Base-by-base conservation (phyloP, 2,329 filamentous ascomycete species). In the Aspergillus sp. region DNA sequence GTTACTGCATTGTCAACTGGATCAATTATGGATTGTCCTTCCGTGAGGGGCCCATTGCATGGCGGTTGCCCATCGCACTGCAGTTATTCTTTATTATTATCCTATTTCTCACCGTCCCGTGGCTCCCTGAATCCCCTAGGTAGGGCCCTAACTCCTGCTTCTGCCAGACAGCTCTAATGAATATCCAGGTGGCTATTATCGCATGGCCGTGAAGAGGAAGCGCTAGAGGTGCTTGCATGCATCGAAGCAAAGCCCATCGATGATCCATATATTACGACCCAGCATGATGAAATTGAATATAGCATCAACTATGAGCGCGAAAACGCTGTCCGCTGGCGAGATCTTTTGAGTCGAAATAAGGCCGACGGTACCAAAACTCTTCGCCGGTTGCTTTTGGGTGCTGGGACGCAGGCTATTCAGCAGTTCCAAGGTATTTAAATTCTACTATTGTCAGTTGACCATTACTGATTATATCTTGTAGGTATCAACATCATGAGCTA, bases 291-390 rank as follows among this genome's bases (percentile, higher is more conserved):
- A 40, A 76, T 77, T 45, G 65, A 69, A 43, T 73, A 68, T 56
- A 68, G 70, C 5, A 70, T 73, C 5, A 59, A 74, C 27, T 76
- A 75, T 48, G 75, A 78, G 41, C 61, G 65, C 1, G 67, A 74
- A 34, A 70, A 79, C 48, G 62, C 70, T 3, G 66, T 79, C 5
- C 65, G 68, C 7, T 78, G 76, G 67, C 58, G 64, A 6, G 69
- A 78, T 39, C 64, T 79, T 2, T 56, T 79, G 1, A 65, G 70
- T 5, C 74, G 76, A n/a, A 69, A 47, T 42, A 44, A 40, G 12
- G 32, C 50, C 32, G 47, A 57, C 42, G 43, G 54, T 38, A 27
- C 47, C 30, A 49, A 49, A 1, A 53, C 64, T 10, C 66, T 73
- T n/a, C 61, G 70, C 11, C 60, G 71, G 3, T 68, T 74, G 58